Evolutionary conservation across 2,329 filamentous ascomycete genomes (phyloP), one percentile per base, ranked within the genome.

Genomic region (Blastomyces gilchristii): DNA sequence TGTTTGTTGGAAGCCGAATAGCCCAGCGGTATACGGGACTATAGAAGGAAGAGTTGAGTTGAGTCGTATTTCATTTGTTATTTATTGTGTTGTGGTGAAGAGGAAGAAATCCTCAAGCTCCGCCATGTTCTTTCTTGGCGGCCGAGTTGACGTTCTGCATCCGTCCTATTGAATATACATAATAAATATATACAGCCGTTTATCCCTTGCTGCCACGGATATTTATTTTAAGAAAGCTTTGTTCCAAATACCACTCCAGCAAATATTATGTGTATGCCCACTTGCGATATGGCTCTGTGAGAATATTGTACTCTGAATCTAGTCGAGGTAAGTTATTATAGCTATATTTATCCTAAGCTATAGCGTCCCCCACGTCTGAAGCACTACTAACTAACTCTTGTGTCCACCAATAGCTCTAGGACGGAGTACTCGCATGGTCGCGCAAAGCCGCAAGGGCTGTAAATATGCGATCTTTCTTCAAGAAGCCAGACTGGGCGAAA

Each of bases 401-500:
- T 45, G 18, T 39, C 16, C 43, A 18, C 43, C 18, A 18, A 45
- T 16, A 45, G 16, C 28, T 12, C 28, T 39, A n/a, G 31, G 16
- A 34, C 50, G 16, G 50, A 53, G 7, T 34, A 53, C 31, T 53
- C 18, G n/a, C 34, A 54, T 59, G 16, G 22, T 22, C 57, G 22
- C 31, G 28, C 25, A 11, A 4, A 9, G 34, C 7, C 37, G 9
- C 37, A 39, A 18, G 22, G 11, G 16, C 25, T 25, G 2, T 47
- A 31, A 14, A 43, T 11, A 59, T 62, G 75, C 77, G 77, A 49
- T 79, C 79, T 0, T 77, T 84, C 22, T 86, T 86, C 74, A 84
- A 81, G 60, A 83, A 81, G 66, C 79, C 82, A 57, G 72, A 77
- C 28, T 82, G 80, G 78, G 78, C 80, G n/a, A 72, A 70, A 34